Conservation (phyloP, 2,329 filamentous ascomycete genomes). For the Blumeria graminis region DNA sequence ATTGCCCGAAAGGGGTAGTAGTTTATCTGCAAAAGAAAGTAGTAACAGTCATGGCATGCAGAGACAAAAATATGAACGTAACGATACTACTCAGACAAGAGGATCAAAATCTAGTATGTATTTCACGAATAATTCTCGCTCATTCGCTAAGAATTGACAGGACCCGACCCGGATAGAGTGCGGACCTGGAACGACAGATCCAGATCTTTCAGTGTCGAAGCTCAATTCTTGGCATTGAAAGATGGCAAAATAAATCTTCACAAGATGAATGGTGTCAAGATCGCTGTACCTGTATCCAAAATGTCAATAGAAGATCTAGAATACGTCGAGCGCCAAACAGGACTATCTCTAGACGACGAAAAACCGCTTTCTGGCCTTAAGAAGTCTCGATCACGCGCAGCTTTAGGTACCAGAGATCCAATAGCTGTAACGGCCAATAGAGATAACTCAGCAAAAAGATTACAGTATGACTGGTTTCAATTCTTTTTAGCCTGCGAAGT, state of each 20-base stretch:
- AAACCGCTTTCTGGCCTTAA: constrained; percentile 77
- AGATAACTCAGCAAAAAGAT: constrained; percentile 29
- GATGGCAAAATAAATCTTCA: constrained; percentile 96
- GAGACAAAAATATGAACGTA: constrained; percentile 44
- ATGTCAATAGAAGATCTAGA: constrained; percentile 92
- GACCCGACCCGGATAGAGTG: constrained; percentile 62
- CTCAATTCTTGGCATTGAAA: constrained; percentile 80
- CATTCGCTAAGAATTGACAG: constrained; percentile 20
- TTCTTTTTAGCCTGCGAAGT: constrained; percentile 91
- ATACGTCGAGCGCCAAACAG: constrained; percentile 76
- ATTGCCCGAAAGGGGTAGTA: constrained; percentile 59
- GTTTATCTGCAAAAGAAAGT: constrained; percentile 41
- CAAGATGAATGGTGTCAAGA: constrained; percentile 95
- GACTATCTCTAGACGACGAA: constrained; percentile 70
- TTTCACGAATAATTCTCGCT: not conserved
- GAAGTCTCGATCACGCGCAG: constrained; percentile 12
- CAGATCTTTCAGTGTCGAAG: constrained; percentile 90
- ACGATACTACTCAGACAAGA: constrained; percentile 29
- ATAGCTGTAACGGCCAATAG: constrained; percentile 28
- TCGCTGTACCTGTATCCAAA: constrained; percentile 81
- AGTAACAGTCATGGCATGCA: constrained; percentile 45
- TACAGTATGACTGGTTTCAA: constrained; percentile 95
- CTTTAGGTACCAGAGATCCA: constrained; percentile 11
- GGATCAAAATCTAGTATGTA: constrained; percentile 48
- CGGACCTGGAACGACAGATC: constrained; percentile 88